Conservation (phyloP, 768 basidiomycete species). For the Mycena venus region DNA sequence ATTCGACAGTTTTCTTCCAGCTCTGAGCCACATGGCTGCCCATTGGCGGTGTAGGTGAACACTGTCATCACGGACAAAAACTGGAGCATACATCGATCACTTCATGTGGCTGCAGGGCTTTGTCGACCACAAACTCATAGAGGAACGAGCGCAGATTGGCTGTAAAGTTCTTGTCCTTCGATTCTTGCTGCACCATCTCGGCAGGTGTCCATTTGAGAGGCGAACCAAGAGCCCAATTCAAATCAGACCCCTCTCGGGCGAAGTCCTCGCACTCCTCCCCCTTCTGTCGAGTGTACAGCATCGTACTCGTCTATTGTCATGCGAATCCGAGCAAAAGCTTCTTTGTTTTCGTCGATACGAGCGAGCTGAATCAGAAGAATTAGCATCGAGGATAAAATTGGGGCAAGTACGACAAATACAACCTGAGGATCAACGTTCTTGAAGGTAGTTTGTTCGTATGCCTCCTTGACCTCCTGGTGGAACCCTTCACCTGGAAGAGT, state of each 20-base stretch:
- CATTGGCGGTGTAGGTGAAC: too few relatives aligned
- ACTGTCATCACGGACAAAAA: neutral
- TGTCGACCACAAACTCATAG: neutral
- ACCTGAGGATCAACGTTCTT: neutral
- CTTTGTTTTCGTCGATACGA: neutral
- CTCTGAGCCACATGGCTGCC: too few relatives aligned
- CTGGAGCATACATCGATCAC: neutral
- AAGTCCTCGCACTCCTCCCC: neutral
- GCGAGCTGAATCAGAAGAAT: neutral
- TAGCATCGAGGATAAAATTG: neutral
- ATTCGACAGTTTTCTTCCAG: too few relatives aligned
- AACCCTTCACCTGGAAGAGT: neutral
- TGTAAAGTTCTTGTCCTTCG: neutral
- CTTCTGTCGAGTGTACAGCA: neutral
- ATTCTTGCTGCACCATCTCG: neutral
- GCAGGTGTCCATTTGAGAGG: neutral
- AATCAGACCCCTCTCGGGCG: neutral
- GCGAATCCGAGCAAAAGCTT: neutral
- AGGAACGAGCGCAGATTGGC: neutral
- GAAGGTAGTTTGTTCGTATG: neutral
- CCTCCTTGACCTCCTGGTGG: neutral
- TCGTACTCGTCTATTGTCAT: neutral
- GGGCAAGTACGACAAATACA: neutral
- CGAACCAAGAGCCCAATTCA: neutral
- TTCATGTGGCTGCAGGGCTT: neutral